phyloP scores from a whole-genome alignment of 73 alveolate species.

The Paramecium bursaria region DNA sequence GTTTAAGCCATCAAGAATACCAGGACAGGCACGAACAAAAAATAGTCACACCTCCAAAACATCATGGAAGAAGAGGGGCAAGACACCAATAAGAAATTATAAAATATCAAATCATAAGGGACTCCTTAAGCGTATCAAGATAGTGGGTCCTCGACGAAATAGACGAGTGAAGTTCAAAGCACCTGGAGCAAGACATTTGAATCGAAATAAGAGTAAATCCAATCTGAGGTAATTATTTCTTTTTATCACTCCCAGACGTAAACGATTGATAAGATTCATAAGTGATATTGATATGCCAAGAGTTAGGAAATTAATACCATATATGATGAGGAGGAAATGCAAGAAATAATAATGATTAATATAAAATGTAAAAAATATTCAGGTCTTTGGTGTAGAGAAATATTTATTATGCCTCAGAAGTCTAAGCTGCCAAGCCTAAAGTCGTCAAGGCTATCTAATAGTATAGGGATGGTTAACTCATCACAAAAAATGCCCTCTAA shows the following conservation, averaged over 20 bases:
- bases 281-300: slow-evolving; percentile 62
- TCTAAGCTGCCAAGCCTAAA: background rate
- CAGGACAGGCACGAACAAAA: slow-evolving; percentile 28
- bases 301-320: slow-evolving; percentile 28
- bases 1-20: slow-evolving; percentile 1
- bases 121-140: slow-evolving; percentile 20
- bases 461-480: slow-evolving; percentile 64
- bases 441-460: slow-evolving; percentile 25
- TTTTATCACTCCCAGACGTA: too few species aligned
- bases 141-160: slow-evolving; percentile 42
- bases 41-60: background rate
- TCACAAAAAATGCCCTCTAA: slow-evolving; percentile 65
- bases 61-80: slow-evolving; percentile 23
- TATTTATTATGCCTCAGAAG: too few species aligned
- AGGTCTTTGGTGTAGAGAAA: too few species aligned
- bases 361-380: too few species aligned
- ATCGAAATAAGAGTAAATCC: slow-evolving; percentile 4
- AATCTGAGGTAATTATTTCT: too few species aligned
- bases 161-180: slow-evolving; percentile 34
- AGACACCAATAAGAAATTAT: background rate
- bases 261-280: slow-evolving; percentile 4
- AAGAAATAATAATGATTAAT: slow-evolving; percentile 20
- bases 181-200: slow-evolving; percentile 36
- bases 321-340: slow-evolving; percentile 10
- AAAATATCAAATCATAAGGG: slow-evolving; percentile 44